Conservation (phyloP, 768 basidiomycete species). For the Podaxis sp. region DNA sequence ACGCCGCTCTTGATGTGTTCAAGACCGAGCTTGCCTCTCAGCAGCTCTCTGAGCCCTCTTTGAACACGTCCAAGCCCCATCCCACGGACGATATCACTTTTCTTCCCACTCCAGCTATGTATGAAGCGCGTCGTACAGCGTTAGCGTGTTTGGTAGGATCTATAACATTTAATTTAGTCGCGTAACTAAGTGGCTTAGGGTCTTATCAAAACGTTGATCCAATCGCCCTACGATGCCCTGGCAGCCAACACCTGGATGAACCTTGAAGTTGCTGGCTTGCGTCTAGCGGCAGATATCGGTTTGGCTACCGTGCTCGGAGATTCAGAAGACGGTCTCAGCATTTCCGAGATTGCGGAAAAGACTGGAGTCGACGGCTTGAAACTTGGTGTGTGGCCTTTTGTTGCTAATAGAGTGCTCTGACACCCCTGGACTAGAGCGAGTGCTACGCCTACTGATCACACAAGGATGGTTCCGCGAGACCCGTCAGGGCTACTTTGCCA, state of each 20-base stretch:
- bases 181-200: conserved; percentile 18
- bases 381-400: conserved; percentile 22
- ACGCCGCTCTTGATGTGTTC: conserved; percentile 32
- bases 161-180: neutral
- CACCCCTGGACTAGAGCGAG: conserved; percentile 21
- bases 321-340: conserved; percentile 28
- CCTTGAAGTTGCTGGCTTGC: conserved; percentile 28
- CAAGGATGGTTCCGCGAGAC: conserved; percentile 35
- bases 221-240: conserved; percentile 32
- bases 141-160: conserved; percentile 28
- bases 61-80: conserved; percentile 30
- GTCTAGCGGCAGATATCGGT: conserved; percentile 29
- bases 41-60: conserved; percentile 30
- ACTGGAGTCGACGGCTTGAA: conserved; percentile 29
- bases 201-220: conserved; percentile 29
- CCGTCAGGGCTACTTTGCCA: conserved; percentile 32
- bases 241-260: conserved; percentile 29
- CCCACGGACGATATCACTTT: conserved; percentile 32
- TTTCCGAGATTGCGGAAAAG: conserved; percentile 28
- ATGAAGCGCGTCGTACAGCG: conserved; percentile 29
- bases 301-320: conserved; percentile 29
- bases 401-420: neutral
- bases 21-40: conserved; percentile 32
- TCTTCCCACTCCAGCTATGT: conserved; percentile 31
- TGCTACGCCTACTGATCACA: conserved; percentile 29